Evolutionary conservation across 257 asterid species (phyloP), one percentile per base, ranked within the genome.

Genomic region (Solanum dulcamara): DNA sequence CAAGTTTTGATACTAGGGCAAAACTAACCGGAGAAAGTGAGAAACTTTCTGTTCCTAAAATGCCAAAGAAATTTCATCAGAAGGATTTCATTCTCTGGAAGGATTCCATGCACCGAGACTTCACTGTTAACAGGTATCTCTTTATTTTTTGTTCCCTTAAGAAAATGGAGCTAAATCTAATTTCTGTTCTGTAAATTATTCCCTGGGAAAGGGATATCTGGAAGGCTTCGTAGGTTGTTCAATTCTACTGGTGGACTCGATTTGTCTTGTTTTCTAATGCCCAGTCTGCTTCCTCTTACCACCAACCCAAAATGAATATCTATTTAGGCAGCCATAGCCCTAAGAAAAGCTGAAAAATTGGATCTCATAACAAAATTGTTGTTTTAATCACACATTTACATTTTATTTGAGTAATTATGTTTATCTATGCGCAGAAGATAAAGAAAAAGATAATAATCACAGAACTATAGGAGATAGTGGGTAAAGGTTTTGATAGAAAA

Each of bases 81-180:
- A 85, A 85, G 51, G 99, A 97, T 86, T 64, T 92, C 66, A 46
- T 71, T 89, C 95, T 89, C 87, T 96, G 98, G 98, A 91, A 84
- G 86, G 88, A 95, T 86, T 88, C 94, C 90, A 88, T 92, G 94
- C 91, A 66, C 67, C 93, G 99, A 83, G 99, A 96, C 92, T 96
- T 95, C 87, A 96, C 99, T 35, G 91, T 96, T 80, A 96, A 96
- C 93, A 92, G 98, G 98, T 96, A 80, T 17, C 6, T 83, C 81
- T 67, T 4, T 66, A 67, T 10, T 30, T 67, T 44, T 48, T 66
- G 46, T 67, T 83, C 66, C 62, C 51, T 59, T 55, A 5, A 66
- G 68, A 81, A 40, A 24, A 51, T 53, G 70, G 72, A 81, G 70
- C 71, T 50, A 81, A 81, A 32, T 33, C 48, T 70, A 10, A 1